Evolutionary conservation across 1,139 yeast genomes (phyloP), one percentile per base, ranked within the genome.

Genomic region (Zygoascus sp.): DNA sequence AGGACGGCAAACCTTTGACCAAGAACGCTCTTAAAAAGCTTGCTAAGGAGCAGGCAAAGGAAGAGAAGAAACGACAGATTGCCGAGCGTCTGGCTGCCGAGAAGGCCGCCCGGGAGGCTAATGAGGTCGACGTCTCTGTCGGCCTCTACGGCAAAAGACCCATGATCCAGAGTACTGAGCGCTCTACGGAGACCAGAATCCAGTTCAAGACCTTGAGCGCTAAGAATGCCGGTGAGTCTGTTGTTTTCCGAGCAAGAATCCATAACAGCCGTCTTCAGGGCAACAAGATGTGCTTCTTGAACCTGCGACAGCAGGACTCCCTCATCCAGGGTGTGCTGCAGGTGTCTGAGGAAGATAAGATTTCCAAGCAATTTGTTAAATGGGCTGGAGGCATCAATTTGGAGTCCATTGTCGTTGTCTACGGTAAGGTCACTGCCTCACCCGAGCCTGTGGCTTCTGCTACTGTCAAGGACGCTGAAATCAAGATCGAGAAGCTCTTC

Each of bases 221-320:
- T 50, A 69, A 79, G 27, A 79, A 83, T 65, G 95, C 83, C 56
- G 96, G 94, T 49, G 77, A 81, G 61, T 79, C 80, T 55, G 86
- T 92, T 50, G 74, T 84, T 23, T 80, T 94, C 73, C 81, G 98
- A 70, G 97, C 98, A 42, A 81, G 99, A 71, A 79, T 89, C 39
- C 97, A 92, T 69, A 88, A 81, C 57, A 79, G 94, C 15, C 86
- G 98, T 74, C 86, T 88, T 64, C 97, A 92, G 69, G 95, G 96
- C 68, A 95, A 95, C 61, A 89, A 95, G 58, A 82, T 92, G 85
- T 80, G 88, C 46, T 92, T 92, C 68, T 70, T 92, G 59, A 80
- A 95, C 22, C 79, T 92, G 62, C 85, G 99, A 74, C 98, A 92
- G 73, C 96, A 88, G 72, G 73, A 80, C 48, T 77, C 79, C 50